These are phyloP conservation scores for Pseudozyma tsukubaensis DNA, from an alignment of 1,284 basidiomycete genomes.

Conservation along the genomic window DNA sequence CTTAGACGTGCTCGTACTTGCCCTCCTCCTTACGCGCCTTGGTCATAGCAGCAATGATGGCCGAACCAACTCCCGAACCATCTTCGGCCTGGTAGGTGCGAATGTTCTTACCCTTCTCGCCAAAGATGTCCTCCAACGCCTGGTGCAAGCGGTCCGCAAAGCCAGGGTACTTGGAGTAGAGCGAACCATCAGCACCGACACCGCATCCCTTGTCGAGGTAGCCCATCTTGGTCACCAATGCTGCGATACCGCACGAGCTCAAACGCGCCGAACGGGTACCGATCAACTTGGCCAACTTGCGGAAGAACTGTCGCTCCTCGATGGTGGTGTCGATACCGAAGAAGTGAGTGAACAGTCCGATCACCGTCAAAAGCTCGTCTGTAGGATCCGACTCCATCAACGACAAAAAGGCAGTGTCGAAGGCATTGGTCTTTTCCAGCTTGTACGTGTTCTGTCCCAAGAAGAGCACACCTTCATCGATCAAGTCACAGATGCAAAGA, in stretches of 20 bases:
- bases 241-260: constrained; percentile 65
- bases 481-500: constrained; percentile 91
- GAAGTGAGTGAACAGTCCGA: constrained; percentile 83
- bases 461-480: constrained; percentile 96
- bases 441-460: constrained; percentile 97
- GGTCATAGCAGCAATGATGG: constrained; percentile 68
- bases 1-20: constrained; percentile 50
- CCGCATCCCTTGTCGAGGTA: constrained; percentile 63
- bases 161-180: constrained; percentile 66
- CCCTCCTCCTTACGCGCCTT: constrained; percentile 58
- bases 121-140: constrained; percentile 67
- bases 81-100: constrained; percentile 66
- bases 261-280: constrained; percentile 66
- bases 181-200: constrained; percentile 63
- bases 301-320: constrained; percentile 66
- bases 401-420: constrained; percentile 96
- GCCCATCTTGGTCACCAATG: constrained; percentile 65
- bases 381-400: constrained; percentile 98
- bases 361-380: constrained; percentile 95
- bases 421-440: constrained; percentile 88
- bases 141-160: constrained; percentile 64
- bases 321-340: constrained; percentile 66
- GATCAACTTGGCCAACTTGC: constrained; percentile 77
- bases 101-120: constrained; percentile 61
- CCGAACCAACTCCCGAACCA: constrained; percentile 64